Percentiles rank a stretch among this genome's conserved stretches.
phyloP scores from a whole-genome alignment of 148 eudicot species.

The Nyssa sinensis region DNA sequence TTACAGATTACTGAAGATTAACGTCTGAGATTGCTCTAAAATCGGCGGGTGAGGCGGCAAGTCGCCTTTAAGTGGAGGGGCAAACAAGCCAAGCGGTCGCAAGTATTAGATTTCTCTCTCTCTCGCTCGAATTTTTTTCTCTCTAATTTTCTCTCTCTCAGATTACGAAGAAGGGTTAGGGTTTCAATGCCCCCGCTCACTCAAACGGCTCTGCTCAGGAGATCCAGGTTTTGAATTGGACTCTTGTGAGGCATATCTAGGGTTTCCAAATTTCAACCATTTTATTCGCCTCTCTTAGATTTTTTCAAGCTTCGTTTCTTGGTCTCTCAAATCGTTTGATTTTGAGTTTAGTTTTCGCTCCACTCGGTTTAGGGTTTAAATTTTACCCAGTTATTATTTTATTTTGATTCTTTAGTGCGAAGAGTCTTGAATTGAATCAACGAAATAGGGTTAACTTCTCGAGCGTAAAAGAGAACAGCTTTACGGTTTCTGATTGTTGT shows the following conservation, averaged over 20 bases:
- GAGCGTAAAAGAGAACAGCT: not conserved
- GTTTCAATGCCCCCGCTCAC: conserved; percentile 14
- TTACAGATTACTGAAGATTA: not conserved
- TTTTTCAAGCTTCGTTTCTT: not conserved
- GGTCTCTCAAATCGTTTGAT: conserved; percentile 7
- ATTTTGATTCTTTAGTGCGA: not conserved
- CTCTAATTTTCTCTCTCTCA: no score
- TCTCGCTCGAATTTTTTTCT: conserved; percentile 7
- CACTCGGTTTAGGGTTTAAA: not conserved
- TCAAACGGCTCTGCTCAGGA: conserved; percentile 14
- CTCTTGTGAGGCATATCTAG: conserved; percentile 17
- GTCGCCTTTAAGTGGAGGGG: conserved; percentile 20
- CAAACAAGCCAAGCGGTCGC: not conserved
- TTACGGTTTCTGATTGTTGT: conserved; percentile 6
- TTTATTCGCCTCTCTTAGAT: no score
- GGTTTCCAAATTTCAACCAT: conserved; percentile 5
- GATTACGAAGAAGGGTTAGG: conserved; percentile 17
- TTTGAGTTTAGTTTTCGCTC: conserved; percentile 9
- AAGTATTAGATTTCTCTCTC: not conserved
- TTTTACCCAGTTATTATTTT: not conserved
- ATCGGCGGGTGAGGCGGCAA: conserved; percentile 18
- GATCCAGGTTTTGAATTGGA: conserved; percentile 30
- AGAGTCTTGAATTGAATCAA: not conserved
- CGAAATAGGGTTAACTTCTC: not conserved
- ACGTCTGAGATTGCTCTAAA: conserved; percentile 11